Base-by-base conservation (phyloP, 1,284 basidiomycete genomes). In the Sanghuangporus weigelae region DNA sequence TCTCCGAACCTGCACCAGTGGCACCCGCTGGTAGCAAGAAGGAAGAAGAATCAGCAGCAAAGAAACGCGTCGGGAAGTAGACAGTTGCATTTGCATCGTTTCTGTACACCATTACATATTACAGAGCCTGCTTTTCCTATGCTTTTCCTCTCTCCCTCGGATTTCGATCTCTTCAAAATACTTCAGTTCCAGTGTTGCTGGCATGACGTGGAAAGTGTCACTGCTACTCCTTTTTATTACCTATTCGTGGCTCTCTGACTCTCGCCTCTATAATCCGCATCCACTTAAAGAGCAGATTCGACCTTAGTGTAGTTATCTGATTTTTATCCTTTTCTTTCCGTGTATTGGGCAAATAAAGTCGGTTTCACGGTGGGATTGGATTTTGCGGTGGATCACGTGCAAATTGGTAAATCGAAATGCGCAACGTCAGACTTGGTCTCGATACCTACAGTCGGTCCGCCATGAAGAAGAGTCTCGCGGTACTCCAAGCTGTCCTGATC, bases 11-110 rank as follows among this genome's bases (percentile, higher is more conserved):
- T 55, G 81, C 84, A 2, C 85, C 89, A 63, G 84, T 87, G 65
- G 86, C 89, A 4, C 77, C 87, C 60, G 87, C 88, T 40, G 85
- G 86, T 68, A 84, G 80, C 39, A 82, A 84, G 66, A 86, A 89
- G 78, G 85, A 63, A 36, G 62, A 63, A 23, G 62, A 63, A 12
- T 58, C 62, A 2, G 11, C 57, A 7, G 39, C 57, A 16, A 63
- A 63, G 62, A 63, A 63, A 49, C 62, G 62, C 36, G 49, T 38
- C 23, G 60, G 60, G 16, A 61, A 61, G 39, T 61, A 55, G 44
- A 57, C 12, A 21, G 50, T 21, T 51, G 50, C 26, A n/a, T 23
- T 51, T 51, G 23, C 50, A 51, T 26, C 31, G 36, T 35, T 38
- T 36, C 31, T 54, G 31, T 38, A 35, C 38, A 36, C 3, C 53